A percentile compares a stretch with the other conserved stretches of the same genome.
Evolutionary conservation across 768 basidiomycete species (phyloP).

Genomic region (Lactarius evosmus): DNA sequence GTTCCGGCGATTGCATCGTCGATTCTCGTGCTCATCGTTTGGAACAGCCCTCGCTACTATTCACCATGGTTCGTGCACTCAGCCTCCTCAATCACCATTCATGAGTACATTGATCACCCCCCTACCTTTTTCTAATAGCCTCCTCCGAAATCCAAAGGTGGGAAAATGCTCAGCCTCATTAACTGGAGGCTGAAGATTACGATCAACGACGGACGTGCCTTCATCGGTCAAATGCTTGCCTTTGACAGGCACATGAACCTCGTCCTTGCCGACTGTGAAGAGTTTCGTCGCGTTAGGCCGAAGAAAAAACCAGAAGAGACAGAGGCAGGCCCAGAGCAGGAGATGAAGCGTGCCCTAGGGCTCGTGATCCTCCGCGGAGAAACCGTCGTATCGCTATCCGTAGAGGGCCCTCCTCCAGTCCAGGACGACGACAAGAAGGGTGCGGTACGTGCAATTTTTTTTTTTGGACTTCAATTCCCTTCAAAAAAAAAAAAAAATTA

Average conservation of each 20-base stretch:
- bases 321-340: constrained; percentile 75
- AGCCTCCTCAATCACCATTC: background rate
- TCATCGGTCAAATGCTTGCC: constrained; percentile 98
- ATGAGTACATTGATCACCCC: background rate
- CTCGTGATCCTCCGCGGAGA: constrained; percentile 96
- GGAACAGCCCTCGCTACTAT: constrained; percentile 12
- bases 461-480: background rate
- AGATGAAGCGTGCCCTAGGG: constrained; percentile 96
- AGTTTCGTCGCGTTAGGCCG: constrained; percentile 87
- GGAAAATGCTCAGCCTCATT: constrained; percentile 96
- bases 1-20: background rate
- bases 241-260: constrained; percentile 99
- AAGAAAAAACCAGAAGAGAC: constrained; percentile 85
- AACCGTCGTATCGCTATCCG: constrained; percentile 90
- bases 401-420: constrained; percentile 93
- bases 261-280: constrained; percentile 96
- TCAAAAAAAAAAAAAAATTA: constrained; percentile 3
- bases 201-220: constrained; percentile 92
- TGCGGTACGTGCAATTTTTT: constrained; percentile 45
- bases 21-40: constrained; percentile 31
- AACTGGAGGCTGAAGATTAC: constrained; percentile 98
- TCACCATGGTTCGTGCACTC: constrained; percentile 27
- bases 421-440: constrained; percentile 89
- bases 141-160: constrained; percentile 96
- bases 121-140: constrained; percentile 46